Conservation (phyloP, 2,329 filamentous ascomycete genomes). For the Geosmithia flava region DNA sequence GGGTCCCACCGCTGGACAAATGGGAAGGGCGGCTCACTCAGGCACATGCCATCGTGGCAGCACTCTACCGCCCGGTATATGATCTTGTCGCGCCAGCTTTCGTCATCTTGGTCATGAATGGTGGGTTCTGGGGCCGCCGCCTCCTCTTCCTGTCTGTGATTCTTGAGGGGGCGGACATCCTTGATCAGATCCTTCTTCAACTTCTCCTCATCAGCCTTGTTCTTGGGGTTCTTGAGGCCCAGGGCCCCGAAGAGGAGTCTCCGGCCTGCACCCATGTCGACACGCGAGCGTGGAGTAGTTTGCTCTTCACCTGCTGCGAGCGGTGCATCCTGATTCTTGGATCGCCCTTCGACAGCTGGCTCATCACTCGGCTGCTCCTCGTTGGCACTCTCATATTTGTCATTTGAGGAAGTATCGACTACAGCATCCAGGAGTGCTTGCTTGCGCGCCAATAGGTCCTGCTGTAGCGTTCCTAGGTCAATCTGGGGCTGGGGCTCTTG, state of each 20-base stretch:
- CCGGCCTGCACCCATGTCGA: constrained; percentile 46
- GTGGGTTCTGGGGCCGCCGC: constrained; percentile 1
- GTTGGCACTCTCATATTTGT: not conserved
- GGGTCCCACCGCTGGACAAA: constrained; percentile 85
- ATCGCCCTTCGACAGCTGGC: not conserved
- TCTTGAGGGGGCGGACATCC: constrained; percentile 29
- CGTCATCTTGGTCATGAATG: constrained; percentile 10
- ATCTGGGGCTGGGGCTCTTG: not conserved
- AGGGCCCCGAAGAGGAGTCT: constrained; percentile 62
- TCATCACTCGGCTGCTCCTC: not conserved
- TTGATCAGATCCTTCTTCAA: constrained; percentile 48
- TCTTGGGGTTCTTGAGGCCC: constrained; percentile 56
- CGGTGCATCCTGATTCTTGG: not conserved
- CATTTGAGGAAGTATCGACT: not conserved
- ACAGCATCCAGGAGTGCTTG: constrained; percentile 22
- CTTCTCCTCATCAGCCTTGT: constrained; percentile 53
- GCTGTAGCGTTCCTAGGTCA: not conserved
- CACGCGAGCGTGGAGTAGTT: constrained; percentile 5
- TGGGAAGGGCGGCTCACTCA: constrained; percentile 75
- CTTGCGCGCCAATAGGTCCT: constrained; percentile 24
- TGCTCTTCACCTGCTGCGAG: not conserved
- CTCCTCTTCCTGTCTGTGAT: constrained; percentile 16
- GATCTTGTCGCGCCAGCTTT: constrained; percentile 65
- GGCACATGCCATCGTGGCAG: constrained; percentile 51
- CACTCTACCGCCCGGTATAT: constrained; percentile 75